Base-by-base conservation (phyloP, 495 filamentous ascomycete genomes). In the Ramalina peruviana region DNA sequence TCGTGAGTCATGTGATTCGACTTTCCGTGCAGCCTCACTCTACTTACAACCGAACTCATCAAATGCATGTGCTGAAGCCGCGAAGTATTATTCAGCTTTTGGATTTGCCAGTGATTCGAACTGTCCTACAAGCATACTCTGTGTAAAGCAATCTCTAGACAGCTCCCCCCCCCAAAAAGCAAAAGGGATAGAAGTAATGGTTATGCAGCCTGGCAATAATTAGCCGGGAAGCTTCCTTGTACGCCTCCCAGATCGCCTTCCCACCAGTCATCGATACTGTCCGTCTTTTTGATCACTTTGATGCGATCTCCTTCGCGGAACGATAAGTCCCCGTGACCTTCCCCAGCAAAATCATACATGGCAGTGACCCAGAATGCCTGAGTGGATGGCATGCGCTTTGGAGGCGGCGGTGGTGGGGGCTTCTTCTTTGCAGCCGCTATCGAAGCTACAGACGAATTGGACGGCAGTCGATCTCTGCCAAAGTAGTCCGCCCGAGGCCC, bases 191-290 rank as follows among this genome's bases (percentile, higher is more conserved):
- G 4, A 20, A 20, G 19, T 25, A 10, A 20, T 15, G 2, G n/a
- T 10, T 55, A 60, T 20, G 39, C 25, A 45, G 51, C 20, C 39
- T 52, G 53, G 68, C 84, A 84, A 61, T 97, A 97, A 63, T 97
- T 97, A 4, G 89, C 90, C 16, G 90, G 90, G 64, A 96, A 97
- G 56, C 67, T 81, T 10, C 90, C 90, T 60, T 73, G 74, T 20
- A 67, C 61, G 3, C 90, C 92, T 43, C 72, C 66, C 26, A 94
- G 47, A 65, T 96, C 88, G 16, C 90, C 90, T 49, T 87, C 80
- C 90, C 90, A 97, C 90, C 90, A 97, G 59, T 95, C 90, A 64
- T 95, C 85, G 26, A 78, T 82, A 48, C 83, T 92, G 17, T 76
- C 77, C 2, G 90, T 96, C 70, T 82, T 86, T 69, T 83, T 84